Percentiles rank a stretch among this genome's conserved stretches.
Conservation (phyloP, 805 yeast species). For the Soucietia sequanensis region DNA sequence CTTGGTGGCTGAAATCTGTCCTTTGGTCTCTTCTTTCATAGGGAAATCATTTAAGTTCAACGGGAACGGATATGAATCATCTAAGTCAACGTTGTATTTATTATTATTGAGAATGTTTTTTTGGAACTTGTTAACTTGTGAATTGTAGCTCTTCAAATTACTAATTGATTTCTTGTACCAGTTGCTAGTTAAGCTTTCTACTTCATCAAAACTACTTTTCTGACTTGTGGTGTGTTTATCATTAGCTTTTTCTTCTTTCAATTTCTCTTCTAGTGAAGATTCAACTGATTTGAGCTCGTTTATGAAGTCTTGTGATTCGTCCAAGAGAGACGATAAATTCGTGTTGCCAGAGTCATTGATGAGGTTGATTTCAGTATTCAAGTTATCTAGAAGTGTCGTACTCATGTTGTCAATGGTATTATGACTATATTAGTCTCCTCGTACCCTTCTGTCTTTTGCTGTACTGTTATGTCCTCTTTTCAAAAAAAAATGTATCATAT, state of each 20-base stretch:
- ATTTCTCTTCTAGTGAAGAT: conserved; percentile 15
- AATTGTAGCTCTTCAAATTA: conserved; percentile 33
- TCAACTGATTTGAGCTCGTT: conserved; percentile 23
- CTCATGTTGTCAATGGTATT: too few relatives aligned
- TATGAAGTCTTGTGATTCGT: conserved; percentile 22
- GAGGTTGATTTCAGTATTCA: conserved; percentile 24
- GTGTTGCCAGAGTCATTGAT: conserved; percentile 22
- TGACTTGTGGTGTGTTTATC: not conserved
- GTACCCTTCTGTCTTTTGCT: too few relatives aligned
- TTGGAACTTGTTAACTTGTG: conserved; percentile 31
- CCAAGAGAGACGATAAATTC: conserved; percentile 16
- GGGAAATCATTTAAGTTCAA: conserved; percentile 30
- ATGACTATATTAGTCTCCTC: too few relatives aligned
- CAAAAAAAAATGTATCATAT: too few relatives aligned
- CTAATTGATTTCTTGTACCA: conserved; percentile 40
- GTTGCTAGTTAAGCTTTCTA: conserved; percentile 15
- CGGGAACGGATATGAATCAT: conserved; percentile 42
- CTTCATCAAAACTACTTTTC: conserved; percentile 3
- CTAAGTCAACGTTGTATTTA: conserved; percentile 30
- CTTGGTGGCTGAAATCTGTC: not conserved
- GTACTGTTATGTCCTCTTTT: too few relatives aligned
- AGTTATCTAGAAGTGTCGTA: conserved; percentile 21
- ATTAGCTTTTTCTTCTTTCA: conserved; percentile 9
- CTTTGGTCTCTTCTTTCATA: conserved; percentile 2
- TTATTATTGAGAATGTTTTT: conserved; percentile 30